Base-by-base conservation (phyloP, 805 yeast species). In the Lachancea fermentati region DNA sequence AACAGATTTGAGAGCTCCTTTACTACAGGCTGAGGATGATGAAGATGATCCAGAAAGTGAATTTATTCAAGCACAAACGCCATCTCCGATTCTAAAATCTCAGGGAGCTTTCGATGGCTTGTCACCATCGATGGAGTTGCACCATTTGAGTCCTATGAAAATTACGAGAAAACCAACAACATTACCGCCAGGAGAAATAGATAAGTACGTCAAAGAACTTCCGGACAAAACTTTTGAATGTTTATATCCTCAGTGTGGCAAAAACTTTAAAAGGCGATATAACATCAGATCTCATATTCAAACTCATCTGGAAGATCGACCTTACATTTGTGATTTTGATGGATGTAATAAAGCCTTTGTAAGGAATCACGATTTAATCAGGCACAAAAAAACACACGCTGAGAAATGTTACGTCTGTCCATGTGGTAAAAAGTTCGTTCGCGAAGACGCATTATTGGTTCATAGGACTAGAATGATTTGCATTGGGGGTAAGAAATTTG, bases 241-340 rank as follows among this genome's bases (percentile, higher is more conserved):
- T 62, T 71, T 75, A 44, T 91, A 71, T 61, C 75, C 82, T 12
- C 71, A 72, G 40, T 93, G 99, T 65, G 83, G 85, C 7, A 88
- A 93, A 63, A 67, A 73, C 40, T 91, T 93, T 63, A 79, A 88
- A 5, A 72, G 98, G 55, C 72, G 96, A 34, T 94, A 94, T 63
- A 93, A 93, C 55, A 86, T 87, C 9, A 70, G 97, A 46, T 86
- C 96, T 0, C 99, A 93, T 61, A 89, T 93, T 42, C 98, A 93
- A 60, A 93, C 98, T 0, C 99, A 93, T 68, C 65, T 93, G 36
- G 81, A 91, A 58, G 98, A 94, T 60, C 70, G 97, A 47, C 99
- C 99, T 1, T 91, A 86, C 63, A 67, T 73, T 0, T 93, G 99
- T 65, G 71, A 68, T 30, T 50, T 46, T 32, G 68, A 68, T 3